Base-by-base conservation (phyloP, 768 basidiomycete genomes). In the Mycena rebaudengoi region DNA sequence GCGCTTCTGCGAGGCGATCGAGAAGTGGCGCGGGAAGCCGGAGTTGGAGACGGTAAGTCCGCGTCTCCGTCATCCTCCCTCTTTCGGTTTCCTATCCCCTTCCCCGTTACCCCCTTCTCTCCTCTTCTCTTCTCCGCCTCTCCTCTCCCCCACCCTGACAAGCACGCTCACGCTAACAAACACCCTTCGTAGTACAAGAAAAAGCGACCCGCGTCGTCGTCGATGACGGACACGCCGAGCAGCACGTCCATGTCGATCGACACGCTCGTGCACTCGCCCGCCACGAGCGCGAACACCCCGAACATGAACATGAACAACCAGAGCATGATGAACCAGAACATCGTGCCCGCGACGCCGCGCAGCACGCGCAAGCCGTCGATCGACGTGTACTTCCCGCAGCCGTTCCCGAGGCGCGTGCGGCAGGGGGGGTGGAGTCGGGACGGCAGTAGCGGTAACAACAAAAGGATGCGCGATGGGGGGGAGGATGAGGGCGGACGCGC, bases 1-100 rank as follows among this genome's bases (percentile, higher is more conserved):
- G 6, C 80, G 91, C 50, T 95, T 92, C 71, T 93, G 89, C 70
- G 93, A 95, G 71, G 91, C 91, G 33, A 83, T 95, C 43, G 87
- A 91, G 1, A 85, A 85, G 53, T 95, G 93, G 94, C 80, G 92
- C 68, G 93, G 93, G 3, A 91, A 90, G 71, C 93, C 93, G 35
- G 94, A 95, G 68, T 83, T 95, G 8, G 91, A 92, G 76, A 90
- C 88, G 4, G 91, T 92, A 62, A 71, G 83, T 66, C 25, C 57
- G n/a, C n/a, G n/a, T n/a, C n/a, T n/a, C n/a, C n/a, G n/a, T n/a
- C n/a, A n/a, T n/a, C n/a, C n/a, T n/a, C n/a, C n/a, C n/a, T n/a
- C n/a, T n/a, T n/a, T n/a, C n/a, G n/a, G n/a, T n/a, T n/a, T n/a
- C n/a, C n/a, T n/a, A n/a, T n/a, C n/a, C n/a, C n/a, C n/a, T n/a